phyloP scores from a whole-genome alignment of 768 basidiomycete species.

The Lactarius vividus region DNA sequence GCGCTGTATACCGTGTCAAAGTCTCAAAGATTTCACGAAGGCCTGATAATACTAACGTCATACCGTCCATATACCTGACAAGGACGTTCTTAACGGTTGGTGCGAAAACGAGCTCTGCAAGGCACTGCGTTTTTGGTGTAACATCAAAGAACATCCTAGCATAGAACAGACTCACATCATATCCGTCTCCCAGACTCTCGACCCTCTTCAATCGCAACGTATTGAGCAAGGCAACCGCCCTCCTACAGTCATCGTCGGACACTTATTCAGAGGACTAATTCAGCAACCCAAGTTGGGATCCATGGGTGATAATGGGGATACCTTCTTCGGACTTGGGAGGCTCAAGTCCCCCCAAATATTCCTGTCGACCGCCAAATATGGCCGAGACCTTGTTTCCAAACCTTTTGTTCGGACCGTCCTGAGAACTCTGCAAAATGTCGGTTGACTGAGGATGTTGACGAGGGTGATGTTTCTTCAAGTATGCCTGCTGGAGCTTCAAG shows the following conservation, averaged over 20 bases:
- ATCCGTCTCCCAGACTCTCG: not conserved
- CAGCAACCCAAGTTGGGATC: not conserved
- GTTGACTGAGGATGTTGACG: not conserved
- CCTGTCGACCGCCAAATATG: not conserved
- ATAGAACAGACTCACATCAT: not conserved
- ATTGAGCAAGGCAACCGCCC: not conserved
- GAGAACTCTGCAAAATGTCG: not conserved
- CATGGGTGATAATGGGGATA: not conserved
- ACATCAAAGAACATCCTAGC: not conserved
- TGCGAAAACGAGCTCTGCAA: not conserved
- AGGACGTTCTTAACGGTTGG: not conserved
- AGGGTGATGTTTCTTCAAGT: not conserved
- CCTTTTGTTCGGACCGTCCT: not conserved
- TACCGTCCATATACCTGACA: not conserved
- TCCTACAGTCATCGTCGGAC: not conserved
- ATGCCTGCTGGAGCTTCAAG: not conserved
- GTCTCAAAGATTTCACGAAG: not conserved
- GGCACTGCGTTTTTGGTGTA: not conserved
- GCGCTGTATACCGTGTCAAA: not conserved
- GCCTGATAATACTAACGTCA: not conserved
- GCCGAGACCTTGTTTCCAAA: not conserved
- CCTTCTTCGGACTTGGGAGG: not conserved
- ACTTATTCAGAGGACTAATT: not conserved
- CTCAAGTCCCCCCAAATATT: not conserved
- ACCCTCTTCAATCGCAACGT: not conserved